Base-by-base conservation (phyloP, 2,329 filamentous ascomycete genomes). In the Acrodontium crateriforme region DNA sequence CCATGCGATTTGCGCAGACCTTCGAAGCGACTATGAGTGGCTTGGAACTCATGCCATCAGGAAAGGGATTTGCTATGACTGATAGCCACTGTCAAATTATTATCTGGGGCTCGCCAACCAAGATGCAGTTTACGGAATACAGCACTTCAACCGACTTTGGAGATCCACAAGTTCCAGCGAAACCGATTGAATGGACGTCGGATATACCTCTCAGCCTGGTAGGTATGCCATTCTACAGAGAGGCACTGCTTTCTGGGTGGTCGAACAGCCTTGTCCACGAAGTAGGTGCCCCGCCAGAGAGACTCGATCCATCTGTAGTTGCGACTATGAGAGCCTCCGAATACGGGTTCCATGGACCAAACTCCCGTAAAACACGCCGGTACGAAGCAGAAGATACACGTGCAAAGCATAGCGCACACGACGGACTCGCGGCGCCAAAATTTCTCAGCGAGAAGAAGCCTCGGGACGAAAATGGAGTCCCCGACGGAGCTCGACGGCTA, bases 381-480 rank as follows among this genome's bases (percentile, higher is more conserved):
- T 89, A 98, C 45, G 84, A 95, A 49, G 69, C 78, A 2, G 80
- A 48, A 18, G 39, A 52, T 24, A 45, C 46, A 5, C 44, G 46
- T 64, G 68, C 22, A 49, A 64, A 54, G 17, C 49, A 76, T 29
- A 74, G 71, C 27, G 57, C 63, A 1, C 65, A 70, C 21, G 68
- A 72, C 23, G 67, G 76, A 45, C 41, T 74, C 71, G 40, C 74
- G 69, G 76, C 82, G 1, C 89, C 89, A 3, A 94, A 87, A 44
- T 95, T 98, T 48, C 58, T 98, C 30, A 95, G 89, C 50, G 87
- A 98, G 50, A n/a, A n/a, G n/a, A 92, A 91, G 54, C 79, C 82
- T 4, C 34, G 43, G 23, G 78, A 85, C 35, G 63, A 66, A 11
- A 60, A 64, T 10, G 9, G 54, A 47, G 2, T 49, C 50, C 35